These are phyloP conservation scores for Scutellaria barbata DNA, from an alignment of 257 asterid genomes.

Conservation along the genomic window DNA sequence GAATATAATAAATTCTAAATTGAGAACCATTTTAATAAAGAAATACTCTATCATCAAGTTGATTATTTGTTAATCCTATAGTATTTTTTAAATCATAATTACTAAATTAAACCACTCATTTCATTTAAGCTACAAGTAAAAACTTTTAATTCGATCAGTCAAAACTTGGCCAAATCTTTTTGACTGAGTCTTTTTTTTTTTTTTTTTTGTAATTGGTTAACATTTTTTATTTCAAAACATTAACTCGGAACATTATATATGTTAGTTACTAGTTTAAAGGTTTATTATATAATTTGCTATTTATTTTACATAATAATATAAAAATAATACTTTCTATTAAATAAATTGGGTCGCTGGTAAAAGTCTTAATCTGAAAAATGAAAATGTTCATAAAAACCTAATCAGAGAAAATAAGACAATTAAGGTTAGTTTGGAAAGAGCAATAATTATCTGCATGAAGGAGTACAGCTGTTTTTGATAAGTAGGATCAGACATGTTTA, in stretches of 20 bases:
- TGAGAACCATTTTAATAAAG: neutral
- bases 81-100: neutral
- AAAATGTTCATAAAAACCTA: neutral
- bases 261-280: no score
- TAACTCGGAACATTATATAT: no score
- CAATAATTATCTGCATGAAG: constrained; percentile 21
- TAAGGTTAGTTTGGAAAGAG: constrained; percentile 9
- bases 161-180: no score
- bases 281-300: no score
- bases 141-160: no score
- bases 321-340: no score
- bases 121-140: neutral
- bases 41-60: neutral
- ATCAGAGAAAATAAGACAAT: no score
- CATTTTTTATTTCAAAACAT: no score
- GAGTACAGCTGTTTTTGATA: constrained; percentile 30
- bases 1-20: constrained; percentile 5
- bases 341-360: no score
- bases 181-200: no score
- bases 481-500: neutral
- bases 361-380: neutral
- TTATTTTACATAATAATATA: no score
- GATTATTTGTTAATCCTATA: neutral
- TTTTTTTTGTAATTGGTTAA: no score
- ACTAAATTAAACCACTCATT: neutral